Evolutionary conservation across 2,329 filamentous ascomycete genomes (phyloP), one percentile per base, ranked within the genome.

Genomic region (Thelonectria olida): DNA sequence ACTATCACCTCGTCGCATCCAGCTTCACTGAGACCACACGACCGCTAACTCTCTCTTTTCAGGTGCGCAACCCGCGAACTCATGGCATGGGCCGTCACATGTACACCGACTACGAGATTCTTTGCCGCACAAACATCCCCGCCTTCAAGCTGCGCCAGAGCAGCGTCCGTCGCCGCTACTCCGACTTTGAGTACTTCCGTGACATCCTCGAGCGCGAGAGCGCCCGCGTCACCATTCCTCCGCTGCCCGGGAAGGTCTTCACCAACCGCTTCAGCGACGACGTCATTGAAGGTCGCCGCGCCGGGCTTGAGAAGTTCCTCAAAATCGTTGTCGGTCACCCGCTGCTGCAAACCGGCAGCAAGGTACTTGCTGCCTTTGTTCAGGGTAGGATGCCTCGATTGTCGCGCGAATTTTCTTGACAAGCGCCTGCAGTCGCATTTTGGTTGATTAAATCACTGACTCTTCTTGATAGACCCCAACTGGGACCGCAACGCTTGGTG

Each of bases 101-200:
- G 93, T 98, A 98, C 84, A 99, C 96, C 55, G 96, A 96, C 80
- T 99, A 98, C 84, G 94, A 98, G 80, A 97, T 99, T 75, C 87
- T 97, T 72, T 97, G 96, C 83, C 90, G 92, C 73, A 99, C 96
- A 80, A 99, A 99, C 82, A 99, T 99, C 75, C 96, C 96, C 60
- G 94, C 96, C 72, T 99, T 99, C 87, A 98, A 98, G 83, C 89
- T 97, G 72, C 93, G 94, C 69, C 88, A 92, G 76, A 93, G 90
- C 67, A 88, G 89, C 70, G 96, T 99, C 64, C 93, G 94, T 70
- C 90, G 96, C 65, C 92, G 96, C 53, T 99, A 99, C 84, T 96
- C 91, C 58, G 96, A 99, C 79, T 99, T 99, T 78, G 96, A 99
- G 82, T 95, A 97, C 81, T 99, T 99, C 79, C 92, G 96, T 75